phyloP scores from a whole-genome alignment of 345 rosid genomes.

The Gossypium thurberi region DNA sequence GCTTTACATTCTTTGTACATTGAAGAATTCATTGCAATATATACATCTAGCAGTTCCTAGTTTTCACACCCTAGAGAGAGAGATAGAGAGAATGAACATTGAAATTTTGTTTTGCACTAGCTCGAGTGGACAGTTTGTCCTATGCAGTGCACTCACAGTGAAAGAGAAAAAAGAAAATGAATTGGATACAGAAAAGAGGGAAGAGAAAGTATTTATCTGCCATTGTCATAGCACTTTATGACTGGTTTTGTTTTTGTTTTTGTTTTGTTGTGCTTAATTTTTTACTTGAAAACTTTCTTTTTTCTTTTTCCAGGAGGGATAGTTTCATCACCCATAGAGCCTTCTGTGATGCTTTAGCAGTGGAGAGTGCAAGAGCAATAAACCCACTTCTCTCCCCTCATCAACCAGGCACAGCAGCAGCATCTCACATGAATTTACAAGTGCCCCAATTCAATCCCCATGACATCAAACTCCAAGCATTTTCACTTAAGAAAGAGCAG shows the following conservation, averaged over 20 bases:
- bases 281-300: background rate
- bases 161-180: background rate
- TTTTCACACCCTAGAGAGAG: conserved; percentile 1
- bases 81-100: background rate
- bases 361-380: conserved; percentile 51
- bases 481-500: conserved; percentile 13
- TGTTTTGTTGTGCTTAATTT: conserved; percentile 11
- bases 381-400: background rate
- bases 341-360: conserved; percentile 91
- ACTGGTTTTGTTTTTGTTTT: conserved; percentile 16
- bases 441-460: conserved; percentile 14
- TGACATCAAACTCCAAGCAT: conserved; percentile 7
- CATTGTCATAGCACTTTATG: conserved; percentile 21
- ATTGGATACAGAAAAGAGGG: conserved; percentile 12
- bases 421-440: conserved; percentile 15
- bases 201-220: conserved; percentile 16
- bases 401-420: conserved; percentile 5
- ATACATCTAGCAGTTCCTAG: conserved; percentile 9
- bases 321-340: conserved; percentile 95
- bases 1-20: conserved; percentile 6
- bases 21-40: conserved; percentile 5
- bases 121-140: conserved; percentile 35
- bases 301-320: conserved; percentile 65
- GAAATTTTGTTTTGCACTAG: conserved; percentile 11
- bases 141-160: conserved; percentile 13